Percentiles rank a stretch among this genome's conserved stretches.
phyloP scores from a whole-genome alignment of 768 basidiomycete genomes.

The Cystoderma amianthinum region DNA sequence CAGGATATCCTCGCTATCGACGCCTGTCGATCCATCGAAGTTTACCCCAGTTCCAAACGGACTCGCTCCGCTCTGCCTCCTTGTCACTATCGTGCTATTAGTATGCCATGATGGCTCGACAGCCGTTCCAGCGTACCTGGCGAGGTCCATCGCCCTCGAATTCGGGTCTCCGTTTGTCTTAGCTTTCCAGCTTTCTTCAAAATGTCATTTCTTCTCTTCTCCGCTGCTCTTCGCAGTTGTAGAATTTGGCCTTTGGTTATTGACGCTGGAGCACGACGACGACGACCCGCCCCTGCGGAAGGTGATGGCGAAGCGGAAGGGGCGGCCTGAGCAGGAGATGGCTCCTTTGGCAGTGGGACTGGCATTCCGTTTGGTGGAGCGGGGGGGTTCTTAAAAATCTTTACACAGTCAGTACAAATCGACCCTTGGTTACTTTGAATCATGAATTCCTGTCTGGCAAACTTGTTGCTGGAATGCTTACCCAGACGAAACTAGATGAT shows the following conservation, averaged over 20 bases:
- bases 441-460: neutral
- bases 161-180: no score
- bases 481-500: constrained; percentile 43
- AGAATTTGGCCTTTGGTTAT: no score
- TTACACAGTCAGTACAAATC: constrained; percentile 33
- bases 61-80: constrained; percentile 31
- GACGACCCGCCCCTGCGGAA: no score
- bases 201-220: no score
- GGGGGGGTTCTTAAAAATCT: constrained; percentile 19
- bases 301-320: no score
- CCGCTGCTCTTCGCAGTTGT: no score
- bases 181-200: no score
- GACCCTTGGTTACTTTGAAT: constrained; percentile 32
- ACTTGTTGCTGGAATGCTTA: constrained; percentile 13
- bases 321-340: no score
- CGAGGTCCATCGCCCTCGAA: constrained; percentile 56
- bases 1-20: constrained; percentile 60
- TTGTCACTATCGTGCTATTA: constrained; percentile 27
- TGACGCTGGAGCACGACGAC: no score
- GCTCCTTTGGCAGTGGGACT: no score
- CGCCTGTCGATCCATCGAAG: no score
- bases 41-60: constrained; percentile 51
- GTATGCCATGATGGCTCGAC: neutral
- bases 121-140: constrained; percentile 46
- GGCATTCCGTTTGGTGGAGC: no score